Evolutionary conservation across 306 rosid genomes (phyloP).

Genomic region (Malus orientalis): DNA sequence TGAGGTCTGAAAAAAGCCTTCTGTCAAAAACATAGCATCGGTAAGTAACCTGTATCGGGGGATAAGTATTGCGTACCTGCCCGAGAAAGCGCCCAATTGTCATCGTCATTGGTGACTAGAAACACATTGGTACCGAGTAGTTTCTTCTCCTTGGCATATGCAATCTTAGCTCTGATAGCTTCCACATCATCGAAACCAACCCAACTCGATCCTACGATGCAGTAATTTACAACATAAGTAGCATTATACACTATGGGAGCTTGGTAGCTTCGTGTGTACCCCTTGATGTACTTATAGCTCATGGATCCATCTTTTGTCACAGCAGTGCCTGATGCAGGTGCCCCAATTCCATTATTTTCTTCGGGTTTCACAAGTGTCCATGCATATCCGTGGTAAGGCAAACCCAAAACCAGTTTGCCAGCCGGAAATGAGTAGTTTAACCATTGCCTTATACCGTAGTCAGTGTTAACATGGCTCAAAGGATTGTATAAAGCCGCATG

Average conservation of each 20-base stretch:
- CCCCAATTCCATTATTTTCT: slow-evolving; percentile 10
- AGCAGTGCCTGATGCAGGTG: slow-evolving; percentile 12
- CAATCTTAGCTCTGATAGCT: slow-evolving; percentile 28
- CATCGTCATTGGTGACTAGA: slow-evolving; percentile 28
- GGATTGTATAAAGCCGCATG: slow-evolving; percentile 12
- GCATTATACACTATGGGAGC: slow-evolving; percentile 13
- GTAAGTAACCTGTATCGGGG: not conserved
- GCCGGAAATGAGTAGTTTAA: slow-evolving; percentile 12
- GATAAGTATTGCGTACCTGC: slow-evolving; percentile 21
- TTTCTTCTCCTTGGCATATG: slow-evolving; percentile 28
- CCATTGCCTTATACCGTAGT: slow-evolving; percentile 25
- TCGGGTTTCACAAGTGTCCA: slow-evolving; percentile 27
- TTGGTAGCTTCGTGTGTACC: not conserved
- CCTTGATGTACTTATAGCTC: slow-evolving; percentile 24
- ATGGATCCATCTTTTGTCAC: slow-evolving; percentile 12
- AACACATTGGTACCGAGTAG: slow-evolving; percentile 29
- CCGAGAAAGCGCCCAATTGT: slow-evolving; percentile 33
- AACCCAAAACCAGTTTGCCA: slow-evolving; percentile 25
- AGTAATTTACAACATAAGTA: slow-evolving; percentile 29
- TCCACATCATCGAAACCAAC: slow-evolving; percentile 39
- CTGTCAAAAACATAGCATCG: not conserved
- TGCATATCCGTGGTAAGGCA: slow-evolving; percentile 40
- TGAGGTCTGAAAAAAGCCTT: too few relatives aligned
- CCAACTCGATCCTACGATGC: slow-evolving; percentile 33
- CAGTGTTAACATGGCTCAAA: not conserved